Conservation (phyloP, 352 stramenopile species). For the Pythium monospermum region DNA sequence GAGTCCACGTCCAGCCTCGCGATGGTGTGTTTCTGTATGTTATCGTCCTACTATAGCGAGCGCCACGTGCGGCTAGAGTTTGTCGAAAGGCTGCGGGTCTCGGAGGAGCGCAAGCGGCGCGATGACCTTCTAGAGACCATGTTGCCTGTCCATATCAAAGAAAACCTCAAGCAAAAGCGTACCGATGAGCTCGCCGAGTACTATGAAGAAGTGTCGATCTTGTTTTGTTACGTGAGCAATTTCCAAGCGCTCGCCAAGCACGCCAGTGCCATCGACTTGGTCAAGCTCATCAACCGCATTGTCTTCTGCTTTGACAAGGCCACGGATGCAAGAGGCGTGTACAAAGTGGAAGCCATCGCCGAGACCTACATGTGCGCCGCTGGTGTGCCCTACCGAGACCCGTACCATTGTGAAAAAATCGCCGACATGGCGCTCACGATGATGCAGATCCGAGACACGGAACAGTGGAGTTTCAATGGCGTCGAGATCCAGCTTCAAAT, state of each 20-base stretch:
- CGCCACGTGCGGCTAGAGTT: constrained; percentile 62
- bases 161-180: constrained; percentile 65
- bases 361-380: constrained; percentile 81
- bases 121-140: constrained; percentile 73
- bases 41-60: constrained; percentile 64
- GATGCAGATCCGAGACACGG: constrained; percentile 65
- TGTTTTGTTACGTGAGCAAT: constrained; percentile 82
- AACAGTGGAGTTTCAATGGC: constrained; percentile 66
- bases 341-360: constrained; percentile 87
- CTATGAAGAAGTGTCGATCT: constrained; percentile 77
- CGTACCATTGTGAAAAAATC: constrained; percentile 66
- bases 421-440: constrained; percentile 74
- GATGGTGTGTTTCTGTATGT: constrained; percentile 61
- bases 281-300: constrained; percentile 84
- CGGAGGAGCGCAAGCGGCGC: constrained; percentile 61
- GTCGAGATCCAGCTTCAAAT: constrained; percentile 79
- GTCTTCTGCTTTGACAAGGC: constrained; percentile 84
- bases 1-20: constrained; percentile 45
- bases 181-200: constrained; percentile 61
- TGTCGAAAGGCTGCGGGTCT: constrained; percentile 49
- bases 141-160: constrained; percentile 71
- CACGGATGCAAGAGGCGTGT: constrained; percentile 59
- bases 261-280: constrained; percentile 64
- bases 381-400: constrained; percentile 56
- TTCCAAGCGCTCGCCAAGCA: constrained; percentile 68